Base-by-base conservation (phyloP, 2,329 filamentous ascomycete genomes). In the Monilinia fructicola region DNA sequence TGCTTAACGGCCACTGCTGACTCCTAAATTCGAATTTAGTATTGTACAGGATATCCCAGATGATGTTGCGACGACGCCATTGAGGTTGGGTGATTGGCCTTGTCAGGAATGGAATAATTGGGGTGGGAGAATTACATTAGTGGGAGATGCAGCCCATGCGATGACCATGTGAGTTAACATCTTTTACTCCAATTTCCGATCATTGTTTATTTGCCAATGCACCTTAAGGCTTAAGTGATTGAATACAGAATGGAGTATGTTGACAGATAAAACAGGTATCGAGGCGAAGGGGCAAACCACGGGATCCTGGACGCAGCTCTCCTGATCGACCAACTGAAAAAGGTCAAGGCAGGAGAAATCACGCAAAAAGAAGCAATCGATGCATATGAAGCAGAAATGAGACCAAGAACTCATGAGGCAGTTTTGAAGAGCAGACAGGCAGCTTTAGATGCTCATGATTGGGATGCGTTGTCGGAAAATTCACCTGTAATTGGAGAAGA, bases 211-310 rank as follows among this genome's bases (percentile, higher is more conserved):
- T 21, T 21, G 16, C 48, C 7, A 10, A 16, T 31, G n/a, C 12
- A 12, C 10, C 42, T 6, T 0, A 12, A 11, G 26, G n/a, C 42
- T 28, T 1, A 4, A 42, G 18, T 50, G 21, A 11, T 50, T 5
- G 16, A 9, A 31, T 7, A 3, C n/a, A n/a, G 16, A 12, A 46
- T 40, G 18, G 21, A n/a, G 18, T 16, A 23, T 28, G 14, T 26
- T 48, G 5, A 58, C 21, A 18, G 12, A 50, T 4, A 12, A 59
- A 59, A 58, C 16, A 65, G 62, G 62, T 75, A 83, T 70, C 79
- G 84, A 6, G 84, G 84, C 2, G 85, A 86, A 74, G 84, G 83
- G 1, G 84, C 83, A 9, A 87, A 87, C 68, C 84, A 86, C 64
- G 83, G 81, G 3, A 82, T 87, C 42, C 72, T 81, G 6, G 84